Evolutionary conservation across 192 early-diverging fungal genomes (phyloP).

Genomic region (Coemansia sp.): DNA sequence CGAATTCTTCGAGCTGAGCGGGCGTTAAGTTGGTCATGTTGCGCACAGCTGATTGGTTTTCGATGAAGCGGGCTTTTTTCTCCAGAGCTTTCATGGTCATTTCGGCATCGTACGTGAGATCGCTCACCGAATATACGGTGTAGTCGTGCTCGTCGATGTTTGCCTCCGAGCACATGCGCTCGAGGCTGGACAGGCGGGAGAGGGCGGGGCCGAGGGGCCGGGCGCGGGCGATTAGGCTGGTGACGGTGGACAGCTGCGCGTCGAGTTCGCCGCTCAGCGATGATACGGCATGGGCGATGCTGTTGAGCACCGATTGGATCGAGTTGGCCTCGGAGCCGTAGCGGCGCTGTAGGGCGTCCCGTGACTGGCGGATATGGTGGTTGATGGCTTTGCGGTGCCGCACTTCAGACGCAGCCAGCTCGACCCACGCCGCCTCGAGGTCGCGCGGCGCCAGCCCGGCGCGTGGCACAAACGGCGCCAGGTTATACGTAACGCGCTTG

Average conservation of each 20-base stretch:
- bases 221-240: conserved; percentile 58
- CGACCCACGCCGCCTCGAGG: conserved; percentile 77
- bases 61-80: conserved; percentile 85
- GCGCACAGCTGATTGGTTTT: conserved; percentile 93
- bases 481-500: conserved; percentile 93
- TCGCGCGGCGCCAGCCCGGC: conserved; percentile 64
- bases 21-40: conserved; percentile 93
- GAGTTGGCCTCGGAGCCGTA: conserved; percentile 85
- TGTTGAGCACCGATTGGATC: conserved; percentile 71
- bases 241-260: conserved; percentile 64
- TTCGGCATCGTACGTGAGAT: conserved; percentile 82
- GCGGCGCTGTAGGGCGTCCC: conserved; percentile 74
- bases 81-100: conserved; percentile 75
- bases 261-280: conserved; percentile 78
- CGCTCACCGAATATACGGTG: conserved; percentile 88
- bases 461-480: conserved; percentile 81
- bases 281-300: conserved; percentile 65
- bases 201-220: conserved; percentile 58
- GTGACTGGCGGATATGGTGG: conserved; percentile 77
- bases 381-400: conserved; percentile 80
- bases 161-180: conserved; percentile 73
- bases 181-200: conserved; percentile 60
- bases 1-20: conserved; percentile 89
- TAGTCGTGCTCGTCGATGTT: conserved; percentile 93
- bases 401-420: conserved; percentile 72